phyloP scores from a whole-genome alignment of 2,329 filamentous ascomycete genomes.

The Ustilaginoidea virens region DNA sequence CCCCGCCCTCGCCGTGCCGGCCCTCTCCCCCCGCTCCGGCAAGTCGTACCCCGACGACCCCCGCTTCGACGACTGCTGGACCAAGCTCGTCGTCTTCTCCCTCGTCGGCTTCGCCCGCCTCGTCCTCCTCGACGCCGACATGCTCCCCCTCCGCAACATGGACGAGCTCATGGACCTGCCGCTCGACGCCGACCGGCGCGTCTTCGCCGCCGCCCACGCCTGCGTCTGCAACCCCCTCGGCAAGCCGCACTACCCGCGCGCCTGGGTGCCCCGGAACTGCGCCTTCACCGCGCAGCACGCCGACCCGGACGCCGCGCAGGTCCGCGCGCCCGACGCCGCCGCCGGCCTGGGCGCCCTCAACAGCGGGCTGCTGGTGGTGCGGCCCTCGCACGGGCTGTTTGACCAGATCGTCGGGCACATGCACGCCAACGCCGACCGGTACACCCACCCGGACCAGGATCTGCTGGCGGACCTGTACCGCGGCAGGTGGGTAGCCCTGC shows the following conservation, averaged over 20 bases:
- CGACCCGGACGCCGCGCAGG: conserved; percentile 30
- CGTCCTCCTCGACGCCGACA: conserved; percentile 77
- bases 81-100: conserved; percentile 67
- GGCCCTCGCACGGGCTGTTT: conserved; percentile 32
- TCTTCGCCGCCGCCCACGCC: conserved; percentile 73
- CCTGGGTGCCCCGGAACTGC: conserved; percentile 48
- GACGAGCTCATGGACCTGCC: conserved; percentile 79
- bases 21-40: conserved; percentile 52
- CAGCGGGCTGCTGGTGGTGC: conserved; percentile 41
- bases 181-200: conserved; percentile 36
- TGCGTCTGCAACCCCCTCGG: conserved; percentile 75
- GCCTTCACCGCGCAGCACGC: conserved; percentile 40
- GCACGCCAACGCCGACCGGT: conserved; percentile 26
- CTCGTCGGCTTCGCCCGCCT: conserved; percentile 64
- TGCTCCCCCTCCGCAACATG: conserved; percentile 74
- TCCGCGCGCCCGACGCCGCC: conserved; percentile 24
- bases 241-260: conserved; percentile 60
- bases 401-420: conserved; percentile 34
- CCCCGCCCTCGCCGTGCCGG: conserved; percentile 51
- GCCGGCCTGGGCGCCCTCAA: conserved; percentile 28
- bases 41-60: conserved; percentile 60
- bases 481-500: conserved; percentile 40
- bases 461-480: conserved; percentile 39
- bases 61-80: conserved; percentile 84
- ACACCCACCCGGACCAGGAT: conserved; percentile 45